These are phyloP conservation scores for Phytophthora foliorum DNA, from an alignment of 352 stramenopile species.

Conservation along the genomic window DNA sequence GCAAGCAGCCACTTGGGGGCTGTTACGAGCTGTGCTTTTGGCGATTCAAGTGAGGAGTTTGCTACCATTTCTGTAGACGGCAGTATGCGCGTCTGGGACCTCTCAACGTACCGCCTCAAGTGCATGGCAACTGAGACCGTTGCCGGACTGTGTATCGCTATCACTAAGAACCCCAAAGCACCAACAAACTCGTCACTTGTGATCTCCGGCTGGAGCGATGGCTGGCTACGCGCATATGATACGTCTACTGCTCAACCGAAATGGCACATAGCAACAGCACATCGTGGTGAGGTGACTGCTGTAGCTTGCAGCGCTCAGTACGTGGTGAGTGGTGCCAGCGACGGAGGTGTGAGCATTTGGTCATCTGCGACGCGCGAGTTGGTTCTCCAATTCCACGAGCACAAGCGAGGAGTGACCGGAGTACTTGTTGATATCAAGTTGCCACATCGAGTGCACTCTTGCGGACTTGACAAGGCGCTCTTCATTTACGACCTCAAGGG, in stretches of 20 bases:
- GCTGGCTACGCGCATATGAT: conserved; percentile 78
- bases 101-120: conserved; percentile 75
- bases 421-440: conserved; percentile 84
- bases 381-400: conserved; percentile 92
- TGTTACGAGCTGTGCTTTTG: conserved; percentile 75
- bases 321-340: conserved; percentile 82
- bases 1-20: conserved; percentile 71
- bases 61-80: conserved; percentile 79
- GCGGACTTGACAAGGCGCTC: conserved; percentile 84
- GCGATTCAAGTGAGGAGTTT: conserved; percentile 65
- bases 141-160: conserved; percentile 53
- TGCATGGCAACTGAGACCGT: conserved; percentile 73
- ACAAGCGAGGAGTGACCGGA: conserved; percentile 83
- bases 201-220: conserved; percentile 79
- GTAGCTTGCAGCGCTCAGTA: conserved; percentile 73
- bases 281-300: conserved; percentile 86
- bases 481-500: conserved; percentile 94
- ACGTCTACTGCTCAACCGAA: conserved; percentile 54
- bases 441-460: conserved; percentile 90
- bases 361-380: conserved; percentile 85
- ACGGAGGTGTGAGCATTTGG: conserved; percentile 93
- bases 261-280: conserved; percentile 91
- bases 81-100: conserved; percentile 73
- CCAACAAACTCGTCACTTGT: conserved; percentile 36
- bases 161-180: conserved; percentile 35